Evolutionary conservation across 768 basidiomycete species (phyloP).

Genomic region (Lactifluus piperatus): DNA sequence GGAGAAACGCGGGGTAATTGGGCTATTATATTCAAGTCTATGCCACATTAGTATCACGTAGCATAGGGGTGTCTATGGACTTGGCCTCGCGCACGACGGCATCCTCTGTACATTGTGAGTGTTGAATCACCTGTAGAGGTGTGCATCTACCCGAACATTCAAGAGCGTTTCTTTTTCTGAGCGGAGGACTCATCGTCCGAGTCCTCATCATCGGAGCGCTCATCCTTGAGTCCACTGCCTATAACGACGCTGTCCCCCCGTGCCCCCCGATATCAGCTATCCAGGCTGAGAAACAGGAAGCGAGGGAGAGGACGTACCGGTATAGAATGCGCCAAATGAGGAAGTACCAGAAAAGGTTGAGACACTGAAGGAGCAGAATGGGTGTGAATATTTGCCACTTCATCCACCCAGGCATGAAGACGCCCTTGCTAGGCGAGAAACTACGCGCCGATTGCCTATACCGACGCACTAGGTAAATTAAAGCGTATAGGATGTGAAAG

Average conservation of each 20-base stretch:
- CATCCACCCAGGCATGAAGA: conserved; percentile 73
- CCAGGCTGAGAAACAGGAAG: neutral
- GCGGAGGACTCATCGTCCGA: neutral
- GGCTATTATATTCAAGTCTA: neutral
- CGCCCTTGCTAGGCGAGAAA: conserved; percentile 55
- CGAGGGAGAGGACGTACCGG: conserved; percentile 40
- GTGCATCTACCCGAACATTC: conserved; percentile 30
- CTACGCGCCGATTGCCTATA: conserved; percentile 43
- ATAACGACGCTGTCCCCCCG: conserved; percentile 41
- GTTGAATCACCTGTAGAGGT: conserved; percentile 21
- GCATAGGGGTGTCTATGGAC: neutral
- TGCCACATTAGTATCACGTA: neutral
- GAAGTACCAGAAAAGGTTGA: conserved; percentile 93
- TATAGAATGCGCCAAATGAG: conserved; percentile 71
- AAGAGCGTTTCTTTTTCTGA: conserved; percentile 2
- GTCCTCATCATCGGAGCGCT: conserved; percentile 73
- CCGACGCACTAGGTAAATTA: neutral
- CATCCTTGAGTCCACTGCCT: conserved; percentile 46
- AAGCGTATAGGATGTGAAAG: neutral
- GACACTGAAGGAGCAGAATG: conserved; percentile 61
- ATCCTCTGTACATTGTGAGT: neutral
- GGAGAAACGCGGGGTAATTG: neutral
- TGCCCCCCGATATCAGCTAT: neutral
- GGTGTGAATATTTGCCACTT: conserved; percentile 72
- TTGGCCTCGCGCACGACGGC: neutral